Evolutionary conservation across 805 yeast species (phyloP), one percentile per base, ranked within the genome.

Genomic region (Wickerhamiella shivajii): DNA sequence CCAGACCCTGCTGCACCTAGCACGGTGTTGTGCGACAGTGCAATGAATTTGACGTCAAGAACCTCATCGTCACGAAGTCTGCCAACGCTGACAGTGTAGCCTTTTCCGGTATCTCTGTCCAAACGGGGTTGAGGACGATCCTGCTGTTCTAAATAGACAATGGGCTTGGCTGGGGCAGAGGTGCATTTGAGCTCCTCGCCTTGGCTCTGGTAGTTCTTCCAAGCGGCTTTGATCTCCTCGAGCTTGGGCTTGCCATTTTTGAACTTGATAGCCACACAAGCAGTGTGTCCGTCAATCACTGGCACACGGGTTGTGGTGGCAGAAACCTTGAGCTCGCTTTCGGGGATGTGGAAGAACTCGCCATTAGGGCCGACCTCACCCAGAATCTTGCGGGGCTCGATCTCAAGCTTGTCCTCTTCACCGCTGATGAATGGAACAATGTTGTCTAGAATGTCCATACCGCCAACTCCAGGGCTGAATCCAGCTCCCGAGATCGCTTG

Each of bases 1-100:
- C 98, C 98, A 6, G 96, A 78, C 55, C 98, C 98, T 17, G 98
- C 98, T 51, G 98, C 98, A 52, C 98, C 98, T 45, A 90, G 81
- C 49, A 90, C 70, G 36, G 98, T 90, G 67, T 90, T 90, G 60
- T 90, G 98, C 18, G 96, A 85, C 44, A 90, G 64, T n/a, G 84
- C 90, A 36, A 90, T 95, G 85, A 90, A 87, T 63, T 90, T 90
- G 64, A 69, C 73, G 57, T 90, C 98, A 47, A 90, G 67, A 9
- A 90, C 81, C 6, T 93, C 84, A 55, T 90, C 98, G 47, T 73
- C 79, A 64, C 98, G 76, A 39, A 90, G 62, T 60, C 98, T 71
- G 32, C 98, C 98, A 28, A 90, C 97, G 27, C 90, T 70, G 30
- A 90, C 97, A 47, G 93, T 92, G 59, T 71, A 90, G 14, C 98